Evolutionary conservation across 176 grass and related monocot species (phyloP).

Genomic region (Cenchrus purpureus): DNA sequence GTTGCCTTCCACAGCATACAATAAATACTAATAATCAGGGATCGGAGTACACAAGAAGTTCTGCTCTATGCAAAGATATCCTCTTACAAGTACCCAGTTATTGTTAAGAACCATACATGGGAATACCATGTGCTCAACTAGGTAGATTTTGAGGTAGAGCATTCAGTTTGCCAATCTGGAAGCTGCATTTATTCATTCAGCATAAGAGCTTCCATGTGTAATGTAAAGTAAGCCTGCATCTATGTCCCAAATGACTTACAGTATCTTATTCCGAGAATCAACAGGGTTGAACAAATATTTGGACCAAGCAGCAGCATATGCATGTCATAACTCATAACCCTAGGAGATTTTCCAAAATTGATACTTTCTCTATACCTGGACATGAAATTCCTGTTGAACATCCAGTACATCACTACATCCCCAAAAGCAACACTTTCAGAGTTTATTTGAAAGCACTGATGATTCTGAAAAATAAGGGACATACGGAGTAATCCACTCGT

Average conservation of each 20-base stretch:
- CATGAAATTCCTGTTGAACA: neutral
- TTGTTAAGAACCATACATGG: neutral
- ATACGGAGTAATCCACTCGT: neutral
- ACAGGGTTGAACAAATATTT: neutral
- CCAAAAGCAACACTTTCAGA: neutral
- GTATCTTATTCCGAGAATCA: neutral
- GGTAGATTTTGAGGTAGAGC: neutral
- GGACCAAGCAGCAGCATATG: neutral
- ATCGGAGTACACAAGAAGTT: neutral
- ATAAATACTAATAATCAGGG: neutral
- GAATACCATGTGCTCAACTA: neutral
- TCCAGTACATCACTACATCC: no score
- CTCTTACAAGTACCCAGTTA: no score
- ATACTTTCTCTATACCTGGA: neutral
- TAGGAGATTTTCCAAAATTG: neutral
- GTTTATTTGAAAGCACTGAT: neutral
- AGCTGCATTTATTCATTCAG: neutral
- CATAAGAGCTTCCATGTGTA: neutral
- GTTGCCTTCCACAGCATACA: neutral
- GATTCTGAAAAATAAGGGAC: conserved; percentile 1
- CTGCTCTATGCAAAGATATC: neutral
- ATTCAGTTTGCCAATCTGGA: neutral
- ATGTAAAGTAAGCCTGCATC: neutral
- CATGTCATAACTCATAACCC: neutral
- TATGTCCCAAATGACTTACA: neutral